phyloP scores from a whole-genome alignment of 768 basidiomycete genomes.

The Hypholoma fasciculare region DNA sequence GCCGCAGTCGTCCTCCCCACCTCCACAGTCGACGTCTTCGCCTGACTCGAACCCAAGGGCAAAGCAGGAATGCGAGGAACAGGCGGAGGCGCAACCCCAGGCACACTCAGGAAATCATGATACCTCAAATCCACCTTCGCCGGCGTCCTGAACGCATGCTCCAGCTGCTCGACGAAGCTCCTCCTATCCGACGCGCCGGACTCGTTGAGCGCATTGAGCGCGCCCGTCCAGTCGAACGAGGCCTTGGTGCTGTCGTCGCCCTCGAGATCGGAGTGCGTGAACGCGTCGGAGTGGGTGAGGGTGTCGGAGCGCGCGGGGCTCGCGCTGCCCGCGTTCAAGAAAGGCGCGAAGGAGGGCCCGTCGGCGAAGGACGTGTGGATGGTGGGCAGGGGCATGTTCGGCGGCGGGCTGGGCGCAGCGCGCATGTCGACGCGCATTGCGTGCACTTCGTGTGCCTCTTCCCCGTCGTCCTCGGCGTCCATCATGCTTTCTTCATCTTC shows the following conservation, averaged over 20 bases:
- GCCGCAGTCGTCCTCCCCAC: neutral
- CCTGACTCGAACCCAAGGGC: neutral
- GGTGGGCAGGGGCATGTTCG: neutral
- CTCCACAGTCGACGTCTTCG: neutral
- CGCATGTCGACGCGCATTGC: neutral
- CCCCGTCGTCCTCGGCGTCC: neutral
- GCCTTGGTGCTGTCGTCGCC: slow-evolving; percentile 70
- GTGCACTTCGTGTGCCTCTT: neutral
- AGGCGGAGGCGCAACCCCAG: slow-evolving; percentile 40
- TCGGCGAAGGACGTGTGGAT: neutral
- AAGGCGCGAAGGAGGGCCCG: too few species aligned
- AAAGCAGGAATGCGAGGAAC: neutral
- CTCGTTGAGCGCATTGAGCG: slow-evolving; percentile 67
- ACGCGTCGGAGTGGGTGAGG: neutral
- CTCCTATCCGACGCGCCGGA: slow-evolving; percentile 65
- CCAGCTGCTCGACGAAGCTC: slow-evolving; percentile 83
- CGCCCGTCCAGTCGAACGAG: slow-evolving; percentile 85
- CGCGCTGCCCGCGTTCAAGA: too few species aligned
- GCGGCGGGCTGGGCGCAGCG: neutral
- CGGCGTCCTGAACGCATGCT: slow-evolving; percentile 77
- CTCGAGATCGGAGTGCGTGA: slow-evolving; percentile 29
- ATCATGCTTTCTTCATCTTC: neutral
- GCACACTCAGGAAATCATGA: slow-evolving; percentile 38
- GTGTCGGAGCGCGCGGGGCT: neutral
- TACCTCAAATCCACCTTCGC: slow-evolving; percentile 63